phyloP scores from a whole-genome alignment of 177 flowering plant species.

The Vitis hybrid region DNA sequence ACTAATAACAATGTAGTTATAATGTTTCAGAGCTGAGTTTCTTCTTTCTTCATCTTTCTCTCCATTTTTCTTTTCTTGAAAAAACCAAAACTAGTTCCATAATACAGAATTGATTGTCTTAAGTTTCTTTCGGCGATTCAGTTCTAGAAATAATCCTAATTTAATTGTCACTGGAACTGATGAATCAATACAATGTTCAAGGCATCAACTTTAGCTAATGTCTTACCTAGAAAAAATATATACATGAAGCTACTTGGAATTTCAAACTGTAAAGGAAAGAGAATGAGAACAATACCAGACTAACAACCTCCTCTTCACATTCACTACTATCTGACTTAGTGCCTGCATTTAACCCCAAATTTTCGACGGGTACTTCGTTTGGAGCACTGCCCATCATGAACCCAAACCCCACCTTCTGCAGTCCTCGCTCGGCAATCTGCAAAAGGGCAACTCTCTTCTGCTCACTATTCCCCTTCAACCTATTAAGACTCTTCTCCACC shows the following conservation, averaged over 20 bases:
- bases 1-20: no score
- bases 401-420: constrained; percentile 80
- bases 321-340: constrained; percentile 59
- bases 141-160: no score
- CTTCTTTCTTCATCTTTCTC: no score
- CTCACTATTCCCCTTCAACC: constrained; percentile 55
- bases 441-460: constrained; percentile 62
- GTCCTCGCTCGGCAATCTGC: constrained; percentile 64
- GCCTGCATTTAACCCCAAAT: constrained; percentile 18
- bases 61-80: no score
- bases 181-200: background rate
- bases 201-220: background rate
- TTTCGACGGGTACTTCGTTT: constrained; percentile 33
- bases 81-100: no score
- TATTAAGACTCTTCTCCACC: constrained; percentile 58
- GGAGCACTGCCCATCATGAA: constrained; percentile 59
- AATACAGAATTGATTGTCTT: no score
- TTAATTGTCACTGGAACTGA: no score
- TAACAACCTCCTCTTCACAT: constrained; percentile 64
- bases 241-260: no score
- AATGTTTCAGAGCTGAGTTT: no score
- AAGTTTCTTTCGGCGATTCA: no score
- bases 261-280: background rate
- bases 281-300: constrained; percentile 48
- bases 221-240: no score